These are phyloP conservation scores for Paramecium biaurelia DNA, from an alignment of 73 alveolate genomes.

Conservation along the genomic window DNA sequence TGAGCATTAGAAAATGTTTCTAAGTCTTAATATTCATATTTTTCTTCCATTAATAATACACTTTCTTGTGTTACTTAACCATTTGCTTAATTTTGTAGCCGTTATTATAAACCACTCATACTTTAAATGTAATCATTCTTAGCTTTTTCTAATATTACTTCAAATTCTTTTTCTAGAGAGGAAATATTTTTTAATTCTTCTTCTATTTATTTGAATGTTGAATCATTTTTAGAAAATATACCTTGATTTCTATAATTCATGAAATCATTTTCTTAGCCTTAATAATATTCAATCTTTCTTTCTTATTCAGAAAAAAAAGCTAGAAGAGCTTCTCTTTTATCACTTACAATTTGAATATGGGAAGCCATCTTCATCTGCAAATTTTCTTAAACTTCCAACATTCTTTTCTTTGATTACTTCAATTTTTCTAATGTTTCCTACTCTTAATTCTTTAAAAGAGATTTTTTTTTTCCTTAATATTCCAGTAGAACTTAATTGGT, in stretches of 20 bases:
- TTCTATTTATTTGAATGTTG: neutral
- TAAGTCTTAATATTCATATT: neutral
- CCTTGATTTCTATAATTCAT: neutral
- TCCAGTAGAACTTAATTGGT: neutral
- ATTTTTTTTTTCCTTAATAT: neutral
- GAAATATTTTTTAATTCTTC: neutral
- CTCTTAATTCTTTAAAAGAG: neutral
- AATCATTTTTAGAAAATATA: neutral
- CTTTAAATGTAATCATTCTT: neutral
- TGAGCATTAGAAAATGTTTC: neutral
- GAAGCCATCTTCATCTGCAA: neutral
- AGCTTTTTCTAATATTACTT: neutral
- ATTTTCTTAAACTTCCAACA: neutral
- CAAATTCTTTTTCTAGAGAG: neutral
- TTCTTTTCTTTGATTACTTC: neutral
- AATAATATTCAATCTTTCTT: neutral
- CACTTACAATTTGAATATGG: neutral
- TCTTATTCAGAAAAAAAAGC: neutral
- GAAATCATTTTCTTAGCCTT: neutral
- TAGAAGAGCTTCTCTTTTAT: neutral
- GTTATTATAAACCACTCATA: too few relatives aligned
- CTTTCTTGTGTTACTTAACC: too few relatives aligned
- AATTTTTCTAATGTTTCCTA: neutral
- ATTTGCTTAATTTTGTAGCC: too few relatives aligned
- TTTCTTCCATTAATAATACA: too few relatives aligned